Evolutionary conservation across 2,329 filamentous ascomycete species (phyloP).

Genomic region (Dothiorella sarmentorum): DNA sequence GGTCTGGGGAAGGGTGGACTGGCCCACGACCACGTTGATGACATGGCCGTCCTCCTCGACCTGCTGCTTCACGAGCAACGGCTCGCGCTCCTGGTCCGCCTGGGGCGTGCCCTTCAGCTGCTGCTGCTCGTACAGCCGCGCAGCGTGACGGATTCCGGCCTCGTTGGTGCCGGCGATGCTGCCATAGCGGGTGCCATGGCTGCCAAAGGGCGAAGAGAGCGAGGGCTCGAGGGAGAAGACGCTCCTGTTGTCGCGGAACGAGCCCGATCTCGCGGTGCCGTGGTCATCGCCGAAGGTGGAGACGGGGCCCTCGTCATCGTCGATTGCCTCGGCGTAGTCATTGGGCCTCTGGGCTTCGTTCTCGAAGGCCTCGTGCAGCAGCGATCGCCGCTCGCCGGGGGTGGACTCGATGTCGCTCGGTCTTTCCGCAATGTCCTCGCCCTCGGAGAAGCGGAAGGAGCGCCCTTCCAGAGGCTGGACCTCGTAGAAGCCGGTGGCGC

Average conservation of each 20-base stretch:
- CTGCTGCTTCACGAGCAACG: conserved; percentile 83
- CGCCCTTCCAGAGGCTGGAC: conserved; percentile 71
- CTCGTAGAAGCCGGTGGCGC: conserved; percentile 83
- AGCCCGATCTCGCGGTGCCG: conserved; percentile 21
- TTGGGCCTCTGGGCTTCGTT: conserved; percentile 35
- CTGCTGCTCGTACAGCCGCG: conserved; percentile 48
- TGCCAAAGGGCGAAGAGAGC: conserved; percentile 65
- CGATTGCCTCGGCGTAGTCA: conserved; percentile 36
- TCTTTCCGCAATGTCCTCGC: conserved; percentile 48
- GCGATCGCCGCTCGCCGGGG: conserved; percentile 40
- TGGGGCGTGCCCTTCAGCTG: conserved; percentile 42
- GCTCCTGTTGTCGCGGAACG: conserved; percentile 39
- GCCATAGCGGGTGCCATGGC: conserved; percentile 53
- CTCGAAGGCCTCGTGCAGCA: conserved; percentile 41
- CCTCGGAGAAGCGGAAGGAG: conserved; percentile 59
- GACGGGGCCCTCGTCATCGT: background rate
- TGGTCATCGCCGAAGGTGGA: background rate
- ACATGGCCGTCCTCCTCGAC: conserved; percentile 81
- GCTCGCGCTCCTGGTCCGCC: conserved; percentile 54
- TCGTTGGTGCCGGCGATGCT: conserved; percentile 59
- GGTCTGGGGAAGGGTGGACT: conserved; percentile 93
- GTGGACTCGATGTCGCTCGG: conserved; percentile 37
- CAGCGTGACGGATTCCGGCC: conserved; percentile 55
- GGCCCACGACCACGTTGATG: conserved; percentile 79
- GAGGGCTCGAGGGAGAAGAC: conserved; percentile 50